phyloP scores from a whole-genome alignment of 2,329 filamentous ascomycete species.

The Calonectria montana region DNA sequence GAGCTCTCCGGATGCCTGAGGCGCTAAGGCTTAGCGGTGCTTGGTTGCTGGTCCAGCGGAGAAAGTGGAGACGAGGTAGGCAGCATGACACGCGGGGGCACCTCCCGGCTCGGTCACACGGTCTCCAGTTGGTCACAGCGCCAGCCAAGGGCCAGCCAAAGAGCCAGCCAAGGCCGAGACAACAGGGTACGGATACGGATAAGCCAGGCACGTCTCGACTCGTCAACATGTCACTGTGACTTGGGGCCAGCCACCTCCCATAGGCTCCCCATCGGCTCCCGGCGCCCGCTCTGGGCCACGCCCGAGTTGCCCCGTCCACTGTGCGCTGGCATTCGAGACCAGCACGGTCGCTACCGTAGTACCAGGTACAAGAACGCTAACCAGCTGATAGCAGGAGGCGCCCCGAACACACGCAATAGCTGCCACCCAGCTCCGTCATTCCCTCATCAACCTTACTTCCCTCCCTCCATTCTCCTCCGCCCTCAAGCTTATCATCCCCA shows the following conservation, averaged over 20 bases:
- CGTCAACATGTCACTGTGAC: conserved; percentile 4
- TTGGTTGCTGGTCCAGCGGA: conserved; percentile 41
- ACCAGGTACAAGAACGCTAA: conserved; percentile 11
- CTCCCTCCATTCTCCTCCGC: conserved; percentile 22
- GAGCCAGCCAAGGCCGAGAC: conserved; percentile 16
- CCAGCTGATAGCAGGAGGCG: conserved; percentile 33
- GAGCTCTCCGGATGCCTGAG: conserved; percentile 39
- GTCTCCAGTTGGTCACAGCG: conserved; percentile 19
- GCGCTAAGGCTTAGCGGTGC: conserved; percentile 37
- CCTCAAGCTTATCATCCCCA: conserved; percentile 26
- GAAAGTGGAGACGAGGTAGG: conserved; percentile 37
- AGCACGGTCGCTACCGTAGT: neutral
- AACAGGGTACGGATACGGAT: conserved; percentile 24
- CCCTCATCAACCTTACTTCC: conserved; percentile 11
- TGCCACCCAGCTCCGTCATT: conserved; percentile 43
- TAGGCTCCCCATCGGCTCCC: neutral
- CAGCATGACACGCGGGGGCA: conserved; percentile 41
- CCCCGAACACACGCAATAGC: conserved; percentile 41
- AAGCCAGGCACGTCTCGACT: conserved; percentile 20
- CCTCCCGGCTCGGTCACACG: conserved; percentile 42
- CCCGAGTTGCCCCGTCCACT: neutral
- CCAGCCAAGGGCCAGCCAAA: conserved; percentile 29
- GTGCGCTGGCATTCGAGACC: neutral
- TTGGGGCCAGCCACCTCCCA: neutral
- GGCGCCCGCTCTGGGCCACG: neutral